Base-by-base conservation (phyloP, 805 yeast species). In the Brettanomyces naardenensis region DNA sequence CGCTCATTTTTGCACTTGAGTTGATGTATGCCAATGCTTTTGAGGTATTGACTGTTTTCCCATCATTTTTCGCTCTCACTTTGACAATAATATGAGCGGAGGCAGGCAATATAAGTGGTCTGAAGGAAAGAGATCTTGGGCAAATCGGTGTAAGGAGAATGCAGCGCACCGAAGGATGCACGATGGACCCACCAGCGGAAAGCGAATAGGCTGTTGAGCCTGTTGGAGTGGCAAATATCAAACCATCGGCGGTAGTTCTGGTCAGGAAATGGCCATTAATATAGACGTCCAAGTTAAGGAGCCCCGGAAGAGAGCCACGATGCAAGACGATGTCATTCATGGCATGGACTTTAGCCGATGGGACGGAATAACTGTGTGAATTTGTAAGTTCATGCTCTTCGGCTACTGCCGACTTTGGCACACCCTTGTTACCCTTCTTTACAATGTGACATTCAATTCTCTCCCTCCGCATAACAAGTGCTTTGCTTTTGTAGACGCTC, bases 161-260 rank as follows among this genome's bases (percentile, higher is more conserved):
- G 43, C 92, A 80, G 13, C 87, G 81, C 6, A 89, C 95, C 37
- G 78, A 62, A 0, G 97, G 97, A 46, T 89, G 94, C 2, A 86
- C 90, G 42, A 89, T 89, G 11, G 95, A 78, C 1, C 97, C 97
- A 11, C 97, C 97, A 1, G 95, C 76, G 21, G 86, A 75, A 37
- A 89, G 64, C 1, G 95, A 84, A 53, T 89, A 89, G 0, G 97
- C 96, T 0, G 97, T 89, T 7, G 95, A 85, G 0, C 97, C 97
- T 0, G 97, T 89, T 14, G 97, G 97, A 0, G 97, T 84, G 3
- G 92, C 71, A 33, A 87, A 68, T 4, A 79, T 75, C 6, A 89
- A 71, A 28, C 97, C 97, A 59, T 90, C 97, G 1, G 94, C 95
- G 0, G 90, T 83, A 4, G 96, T 88, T 37, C 89, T 75, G 6